Conservation (phyloP, 768 basidiomycete genomes). For the Lactarius trivialis region DNA sequence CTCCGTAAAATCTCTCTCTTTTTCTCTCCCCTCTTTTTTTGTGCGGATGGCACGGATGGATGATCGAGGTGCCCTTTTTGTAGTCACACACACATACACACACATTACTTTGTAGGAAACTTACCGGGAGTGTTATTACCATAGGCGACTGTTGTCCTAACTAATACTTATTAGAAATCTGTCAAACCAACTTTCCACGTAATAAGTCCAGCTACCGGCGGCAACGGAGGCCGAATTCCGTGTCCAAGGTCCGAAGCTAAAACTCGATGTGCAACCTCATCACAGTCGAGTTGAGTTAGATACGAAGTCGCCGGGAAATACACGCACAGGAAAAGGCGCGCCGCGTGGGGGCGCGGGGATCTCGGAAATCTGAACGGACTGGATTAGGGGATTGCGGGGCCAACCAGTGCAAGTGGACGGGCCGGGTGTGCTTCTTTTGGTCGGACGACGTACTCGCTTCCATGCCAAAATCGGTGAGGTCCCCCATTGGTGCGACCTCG, state of each 20-base stretch:
- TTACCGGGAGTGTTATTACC: conserved; percentile 17
- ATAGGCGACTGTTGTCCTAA: conserved; percentile 12
- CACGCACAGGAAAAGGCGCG: not conserved
- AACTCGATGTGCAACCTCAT: not conserved
- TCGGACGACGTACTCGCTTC: conserved; percentile 6
- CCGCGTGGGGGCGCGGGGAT: not conserved
- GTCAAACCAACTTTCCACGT: conserved; percentile 6
- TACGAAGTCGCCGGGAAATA: not conserved
- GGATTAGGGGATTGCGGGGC: not conserved
- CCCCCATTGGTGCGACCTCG: not conserved
- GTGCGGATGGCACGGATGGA: conserved; percentile 13
- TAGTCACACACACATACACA: not conserved
- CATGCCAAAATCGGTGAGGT: conserved; percentile 1
- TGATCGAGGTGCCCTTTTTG: conserved; percentile 10
- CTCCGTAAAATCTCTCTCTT: conserved; percentile 1
- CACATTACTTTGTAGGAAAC: conserved; percentile 7
- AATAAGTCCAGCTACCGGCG: conserved; percentile 5
- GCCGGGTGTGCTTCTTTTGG: not conserved
- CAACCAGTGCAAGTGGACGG: not conserved
- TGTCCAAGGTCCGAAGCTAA: not conserved
- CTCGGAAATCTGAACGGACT: conserved; percentile 10
- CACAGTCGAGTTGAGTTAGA: not conserved
- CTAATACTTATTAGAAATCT: conserved; percentile 12
- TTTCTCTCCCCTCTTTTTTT: not conserved
- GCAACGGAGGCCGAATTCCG: conserved; percentile 7